A percentile compares a stretch with the other conserved stretches of the same genome.
phyloP scores from a whole-genome alignment of 164 flowering plant genomes.

The Stephania japonica region DNA sequence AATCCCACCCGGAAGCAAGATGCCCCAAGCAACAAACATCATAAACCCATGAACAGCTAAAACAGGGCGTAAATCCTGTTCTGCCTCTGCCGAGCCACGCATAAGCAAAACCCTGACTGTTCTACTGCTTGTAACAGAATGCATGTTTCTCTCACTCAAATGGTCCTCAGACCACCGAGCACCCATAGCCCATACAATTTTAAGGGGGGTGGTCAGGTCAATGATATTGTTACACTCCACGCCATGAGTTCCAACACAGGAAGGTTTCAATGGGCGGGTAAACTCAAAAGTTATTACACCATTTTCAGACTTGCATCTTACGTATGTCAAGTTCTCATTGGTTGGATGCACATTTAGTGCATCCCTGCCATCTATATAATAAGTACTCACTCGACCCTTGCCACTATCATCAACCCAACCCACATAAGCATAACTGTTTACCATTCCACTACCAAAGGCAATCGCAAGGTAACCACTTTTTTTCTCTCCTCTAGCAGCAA shows the following conservation, averaged over 20 bases:
- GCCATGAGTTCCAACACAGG: slow-evolving; percentile 42
- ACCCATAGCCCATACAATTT: slow-evolving; percentile 96
- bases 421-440: slow-evolving; percentile 84
- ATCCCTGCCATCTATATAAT: slow-evolving; percentile 87
- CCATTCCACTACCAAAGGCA: slow-evolving; percentile 88
- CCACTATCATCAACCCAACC: slow-evolving; percentile 82
- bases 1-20: slow-evolving; percentile 89
- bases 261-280: slow-evolving; percentile 69
- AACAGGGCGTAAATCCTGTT: slow-evolving; percentile 88
- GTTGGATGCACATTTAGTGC: slow-evolving; percentile 71
- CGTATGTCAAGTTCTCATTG: slow-evolving; percentile 75
- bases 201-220: slow-evolving; percentile 85
- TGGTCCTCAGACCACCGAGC: slow-evolving; percentile 67
- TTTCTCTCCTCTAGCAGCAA: slow-evolving; percentile 90
- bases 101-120: slow-evolving; percentile 67
- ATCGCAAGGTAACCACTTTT: slow-evolving; percentile 93
- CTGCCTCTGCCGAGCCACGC: slow-evolving; percentile 97
- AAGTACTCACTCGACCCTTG: slow-evolving; percentile 64
- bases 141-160: slow-evolving; percentile 80
- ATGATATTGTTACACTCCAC: slow-evolving; percentile 78
- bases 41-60: slow-evolving; percentile 97
- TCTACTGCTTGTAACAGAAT: slow-evolving; percentile 64
- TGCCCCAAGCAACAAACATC: slow-evolving; percentile 99
- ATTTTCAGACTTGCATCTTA: slow-evolving; percentile 83
- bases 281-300: slow-evolving; percentile 92